Evolutionary conservation across 2,329 filamentous ascomycete species (phyloP).

Genomic region (Epichloe festucae): DNA sequence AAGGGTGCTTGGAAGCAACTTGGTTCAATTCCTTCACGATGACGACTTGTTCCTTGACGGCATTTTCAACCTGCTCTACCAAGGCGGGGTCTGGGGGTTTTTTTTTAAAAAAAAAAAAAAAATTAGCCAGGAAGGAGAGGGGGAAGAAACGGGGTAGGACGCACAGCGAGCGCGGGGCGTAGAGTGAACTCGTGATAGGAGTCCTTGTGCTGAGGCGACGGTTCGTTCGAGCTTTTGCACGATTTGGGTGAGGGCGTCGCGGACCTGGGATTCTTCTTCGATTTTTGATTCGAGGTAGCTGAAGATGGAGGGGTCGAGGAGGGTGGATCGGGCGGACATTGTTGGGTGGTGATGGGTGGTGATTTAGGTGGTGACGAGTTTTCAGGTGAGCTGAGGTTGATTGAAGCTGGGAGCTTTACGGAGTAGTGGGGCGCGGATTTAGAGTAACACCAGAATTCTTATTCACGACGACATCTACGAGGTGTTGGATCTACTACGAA

Average conservation of each 20-base stretch:
- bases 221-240: conserved; percentile 72
- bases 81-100: neutral
- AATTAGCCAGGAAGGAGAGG: conserved; percentile 1
- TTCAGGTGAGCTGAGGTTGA: neutral
- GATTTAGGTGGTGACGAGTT: conserved; percentile 2
- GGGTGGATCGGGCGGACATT: conserved; percentile 22
- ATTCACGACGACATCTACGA: neutral
- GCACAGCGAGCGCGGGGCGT: conserved; percentile 52
- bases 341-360: conserved; percentile 4
- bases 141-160: conserved; percentile 10
- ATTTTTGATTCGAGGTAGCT: conserved; percentile 77
- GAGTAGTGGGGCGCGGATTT: neutral
- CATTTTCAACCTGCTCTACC: too few relatives aligned
- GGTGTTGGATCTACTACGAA: neutral
- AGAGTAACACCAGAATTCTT: too few relatives aligned
- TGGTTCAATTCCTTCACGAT: too few relatives aligned
- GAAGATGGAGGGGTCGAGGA: conserved; percentile 70
- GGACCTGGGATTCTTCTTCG: conserved; percentile 71
- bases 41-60: too few relatives aligned
- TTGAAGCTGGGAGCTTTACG: neutral
- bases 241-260: conserved; percentile 73
- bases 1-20: too few relatives aligned
- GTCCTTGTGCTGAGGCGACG: conserved; percentile 67
- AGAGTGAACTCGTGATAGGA: conserved; percentile 81
- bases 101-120: too few relatives aligned